Percentiles rank a stretch among this genome's conserved stretches.
Conservation (phyloP, 1,284 basidiomycete genomes). For the Apiotrichum porosum region DNA sequence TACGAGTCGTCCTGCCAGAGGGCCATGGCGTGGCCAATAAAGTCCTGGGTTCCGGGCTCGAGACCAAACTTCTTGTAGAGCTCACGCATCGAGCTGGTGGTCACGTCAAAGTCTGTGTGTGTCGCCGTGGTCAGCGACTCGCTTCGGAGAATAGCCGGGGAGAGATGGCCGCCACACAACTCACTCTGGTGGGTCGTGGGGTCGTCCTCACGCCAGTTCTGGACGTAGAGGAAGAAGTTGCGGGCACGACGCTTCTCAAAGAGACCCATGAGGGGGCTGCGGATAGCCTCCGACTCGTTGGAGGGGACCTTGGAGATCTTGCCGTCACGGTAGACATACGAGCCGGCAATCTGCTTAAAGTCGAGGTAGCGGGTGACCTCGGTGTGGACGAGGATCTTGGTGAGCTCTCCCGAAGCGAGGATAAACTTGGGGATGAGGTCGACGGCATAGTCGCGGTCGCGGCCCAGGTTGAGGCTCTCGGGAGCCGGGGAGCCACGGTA, state of each 20-base stretch:
- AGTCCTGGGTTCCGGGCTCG: constrained; percentile 96
- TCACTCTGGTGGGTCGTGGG: constrained; percentile 90
- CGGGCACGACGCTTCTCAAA: constrained; percentile 98
- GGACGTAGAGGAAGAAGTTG: constrained; percentile 98
- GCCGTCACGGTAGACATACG: constrained; percentile 95
- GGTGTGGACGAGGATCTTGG: constrained; percentile 97
- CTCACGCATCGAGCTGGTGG: constrained; percentile 81
- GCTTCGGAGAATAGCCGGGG: too few relatives aligned
- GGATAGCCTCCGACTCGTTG: constrained; percentile 96
- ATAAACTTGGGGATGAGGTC: constrained; percentile 96
- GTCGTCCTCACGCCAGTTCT: constrained; percentile 91
- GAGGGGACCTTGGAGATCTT: constrained; percentile 96
- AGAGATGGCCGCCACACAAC: constrained; percentile 25
- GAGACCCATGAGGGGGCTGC: constrained; percentile 90
- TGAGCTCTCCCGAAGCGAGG: constrained; percentile 96
- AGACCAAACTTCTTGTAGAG: constrained; percentile 97
- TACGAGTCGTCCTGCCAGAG: constrained; percentile 97
- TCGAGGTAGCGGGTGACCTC: constrained; percentile 98
- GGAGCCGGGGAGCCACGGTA: constrained; percentile 66
- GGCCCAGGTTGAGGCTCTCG: constrained; percentile 63
- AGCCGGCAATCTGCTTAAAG: constrained; percentile 99
- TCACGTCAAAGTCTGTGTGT: constrained; percentile 69
- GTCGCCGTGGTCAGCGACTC: too few relatives aligned
- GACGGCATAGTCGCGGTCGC: constrained; percentile 92
- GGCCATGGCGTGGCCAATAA: constrained; percentile 99